phyloP scores from a whole-genome alignment of 495 filamentous ascomycete species.

The Cenococcum geophilum region DNA sequence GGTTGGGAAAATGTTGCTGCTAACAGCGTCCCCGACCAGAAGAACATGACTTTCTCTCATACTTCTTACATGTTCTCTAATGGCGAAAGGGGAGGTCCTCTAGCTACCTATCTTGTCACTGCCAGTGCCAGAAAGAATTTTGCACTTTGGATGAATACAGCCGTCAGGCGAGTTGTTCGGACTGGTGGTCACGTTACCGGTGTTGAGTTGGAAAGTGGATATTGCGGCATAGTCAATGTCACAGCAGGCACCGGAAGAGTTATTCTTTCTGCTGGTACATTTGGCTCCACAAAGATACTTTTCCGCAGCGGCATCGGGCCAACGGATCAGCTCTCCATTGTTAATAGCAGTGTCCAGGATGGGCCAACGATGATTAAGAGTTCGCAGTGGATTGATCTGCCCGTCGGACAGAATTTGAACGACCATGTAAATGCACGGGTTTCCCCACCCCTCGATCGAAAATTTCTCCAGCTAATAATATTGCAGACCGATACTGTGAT shows the following conservation, averaged over 20 bases:
- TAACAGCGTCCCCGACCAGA: conserved; percentile 54
- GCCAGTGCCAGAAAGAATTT: conserved; percentile 60
- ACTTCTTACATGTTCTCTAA: conserved; percentile 64
- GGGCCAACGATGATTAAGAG: conserved; percentile 44
- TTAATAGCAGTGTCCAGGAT: conserved; percentile 31
- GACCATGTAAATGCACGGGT: conserved; percentile 48
- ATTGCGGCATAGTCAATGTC: conserved; percentile 54
- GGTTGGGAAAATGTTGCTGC: conserved; percentile 61
- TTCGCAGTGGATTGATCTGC: conserved; percentile 65
- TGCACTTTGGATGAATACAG: conserved; percentile 57
- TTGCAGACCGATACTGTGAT: conserved; percentile 55
- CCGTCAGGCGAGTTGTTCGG: conserved; percentile 60
- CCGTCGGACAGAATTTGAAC: conserved; percentile 67
- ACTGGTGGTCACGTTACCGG: conserved; percentile 56
- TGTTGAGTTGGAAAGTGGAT: conserved; percentile 60
- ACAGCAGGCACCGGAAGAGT: conserved; percentile 57
- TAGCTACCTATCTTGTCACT: conserved; percentile 65
- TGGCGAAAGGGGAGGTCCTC: conserved; percentile 63
- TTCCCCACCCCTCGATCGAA: not conserved
- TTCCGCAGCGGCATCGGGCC: conserved; percentile 39
- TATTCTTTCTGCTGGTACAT: conserved; percentile 62
- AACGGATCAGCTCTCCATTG: conserved; percentile 35
- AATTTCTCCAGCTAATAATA: conserved; percentile 41
- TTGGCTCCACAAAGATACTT: conserved; percentile 68
- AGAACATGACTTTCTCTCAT: conserved; percentile 61